Base-by-base conservation (phyloP, 768 basidiomycete genomes). In the Tephrocybe sp. region DNA sequence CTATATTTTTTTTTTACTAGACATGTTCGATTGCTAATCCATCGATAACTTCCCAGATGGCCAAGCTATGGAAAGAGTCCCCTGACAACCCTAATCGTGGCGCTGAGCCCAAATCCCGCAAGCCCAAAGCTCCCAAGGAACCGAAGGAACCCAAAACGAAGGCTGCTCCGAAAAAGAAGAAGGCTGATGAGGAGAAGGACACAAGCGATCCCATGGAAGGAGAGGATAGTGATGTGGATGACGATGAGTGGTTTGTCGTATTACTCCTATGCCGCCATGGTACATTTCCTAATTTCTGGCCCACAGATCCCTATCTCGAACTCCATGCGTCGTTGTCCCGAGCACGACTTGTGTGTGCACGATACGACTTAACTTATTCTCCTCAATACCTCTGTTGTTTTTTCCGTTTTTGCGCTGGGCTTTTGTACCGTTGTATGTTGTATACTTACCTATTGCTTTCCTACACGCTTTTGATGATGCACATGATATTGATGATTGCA, bases 31-130 rank as follows among this genome's bases (percentile, higher is more conserved):
- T 32, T 8, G 36, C 17, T 34, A 14, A 32, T 45, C n/a, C 26
- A 47, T 48, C 22, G 40, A 40, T 43, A 20, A 40, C 22, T 41
- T 19, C 30, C 1, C 55, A 85, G 84, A 81, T 85, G 54, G 82
- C 75, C 5, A 68, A 62, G 0, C 49, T 79, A 49, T 85, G 84
- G 84, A 73, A 68, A 39, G 74, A 82, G 49, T 73, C 83, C 0
- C 79, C 80, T 1, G 82, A 83, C 60, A 85, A 85, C 60, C 83
- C 84, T 1, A 84, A 82, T 52, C 76, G 80, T 20, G 83, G 82
- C 16, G 73, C 79, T 51, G 75, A 74, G 14, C 61, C 71, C 30
- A 80, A 76, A 53, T 16, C 74, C n/a, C 72, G 66, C 41, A 78
- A 76, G 39, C 57, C 77, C 19, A 80, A 77, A 51, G 71, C 60